A percentile compares a stretch with the other conserved stretches of the same genome.
Evolutionary conservation across 1,284 basidiomycete genomes (phyloP).

Genomic region (Apiotrichum domesticum): DNA sequence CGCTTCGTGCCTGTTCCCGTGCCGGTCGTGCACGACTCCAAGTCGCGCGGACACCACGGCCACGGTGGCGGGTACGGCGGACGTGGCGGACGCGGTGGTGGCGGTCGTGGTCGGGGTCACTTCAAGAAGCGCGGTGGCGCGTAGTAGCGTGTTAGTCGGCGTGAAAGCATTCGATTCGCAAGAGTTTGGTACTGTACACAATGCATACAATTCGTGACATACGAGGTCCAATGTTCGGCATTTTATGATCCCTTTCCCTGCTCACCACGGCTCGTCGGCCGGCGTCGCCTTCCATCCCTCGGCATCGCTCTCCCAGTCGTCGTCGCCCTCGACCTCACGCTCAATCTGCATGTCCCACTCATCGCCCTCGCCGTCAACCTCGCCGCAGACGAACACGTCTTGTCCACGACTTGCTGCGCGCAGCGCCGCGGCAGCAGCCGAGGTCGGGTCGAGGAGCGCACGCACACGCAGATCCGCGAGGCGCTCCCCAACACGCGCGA

Average conservation of each 20-base stretch:
- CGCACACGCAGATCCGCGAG: conserved; percentile 31
- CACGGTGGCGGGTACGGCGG: too few species aligned
- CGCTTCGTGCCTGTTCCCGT: conserved; percentile 36
- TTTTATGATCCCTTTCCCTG: conserved; percentile 15
- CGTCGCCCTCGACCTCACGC: conserved; percentile 16
- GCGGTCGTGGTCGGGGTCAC: too few species aligned
- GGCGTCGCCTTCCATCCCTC: conserved; percentile 27
- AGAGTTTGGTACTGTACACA: neutral
- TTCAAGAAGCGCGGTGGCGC: too few species aligned
- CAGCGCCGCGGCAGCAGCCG: conserved; percentile 20
- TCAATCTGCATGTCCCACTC: conserved; percentile 4
- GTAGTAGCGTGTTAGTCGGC: too few species aligned
- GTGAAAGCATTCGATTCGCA: too few species aligned
- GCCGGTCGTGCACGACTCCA: conserved; percentile 20
- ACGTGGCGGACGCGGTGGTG: too few species aligned
- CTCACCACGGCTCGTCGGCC: conserved; percentile 23
- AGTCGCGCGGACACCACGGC: conserved; percentile 2
- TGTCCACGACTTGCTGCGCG: conserved; percentile 31
- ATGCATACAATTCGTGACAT: conserved; percentile 1
- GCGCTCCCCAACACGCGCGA: conserved; percentile 8
- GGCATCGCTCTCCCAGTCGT: conserved; percentile 31
- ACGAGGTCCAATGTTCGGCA: too few species aligned
- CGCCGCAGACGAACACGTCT: conserved; percentile 29
- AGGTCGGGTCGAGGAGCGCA: conserved; percentile 34
- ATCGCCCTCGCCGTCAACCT: conserved; percentile 9